Percentiles rank a stretch among this genome's conserved stretches.
These are phyloP conservation scores for Solioccasus polychromus DNA, from an alignment of 768 basidiomycete species.

Conservation along the genomic window DNA sequence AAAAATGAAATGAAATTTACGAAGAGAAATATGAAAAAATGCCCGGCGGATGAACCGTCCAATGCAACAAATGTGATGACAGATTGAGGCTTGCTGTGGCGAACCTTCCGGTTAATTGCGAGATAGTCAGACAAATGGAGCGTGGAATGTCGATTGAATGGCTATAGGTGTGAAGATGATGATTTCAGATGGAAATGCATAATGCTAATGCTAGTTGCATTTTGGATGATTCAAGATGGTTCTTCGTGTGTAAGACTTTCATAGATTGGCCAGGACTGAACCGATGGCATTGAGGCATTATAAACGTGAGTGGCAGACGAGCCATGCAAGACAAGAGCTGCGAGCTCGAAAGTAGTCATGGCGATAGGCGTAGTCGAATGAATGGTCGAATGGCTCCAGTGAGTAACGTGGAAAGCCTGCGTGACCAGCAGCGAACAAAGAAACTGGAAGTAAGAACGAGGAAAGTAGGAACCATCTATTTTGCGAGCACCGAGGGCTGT, in stretches of 20 bases:
- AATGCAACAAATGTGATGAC: constrained; percentile 27
- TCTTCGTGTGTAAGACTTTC: constrained; percentile 5
- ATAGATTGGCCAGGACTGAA: constrained; percentile 11
- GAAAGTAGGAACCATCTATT: background rate
- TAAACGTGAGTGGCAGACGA: constrained; percentile 13
- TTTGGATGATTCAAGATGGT: constrained; percentile 14
- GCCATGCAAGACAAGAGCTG: constrained; percentile 11
- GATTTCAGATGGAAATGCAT: constrained; percentile 17
- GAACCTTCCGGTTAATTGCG: constrained; percentile 14
- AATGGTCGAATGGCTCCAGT: constrained; percentile 2
- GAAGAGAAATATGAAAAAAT: constrained; percentile 13
- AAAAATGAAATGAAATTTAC: no score
- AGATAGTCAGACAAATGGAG: constrained; percentile 31
- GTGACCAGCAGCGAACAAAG: constrained; percentile 6
- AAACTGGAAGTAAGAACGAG: constrained; percentile 6
- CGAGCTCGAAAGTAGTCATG: constrained; percentile 12
- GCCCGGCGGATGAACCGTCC: constrained; percentile 30
- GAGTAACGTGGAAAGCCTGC: constrained; percentile 4
- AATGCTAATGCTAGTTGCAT: constrained; percentile 19
- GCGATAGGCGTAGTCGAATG: constrained; percentile 9
- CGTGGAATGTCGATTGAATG: constrained; percentile 26
- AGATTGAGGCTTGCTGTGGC: constrained; percentile 19
- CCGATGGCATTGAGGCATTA: constrained; percentile 15
- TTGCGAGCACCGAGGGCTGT: constrained; percentile 2
- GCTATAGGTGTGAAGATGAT: constrained; percentile 20